Base-by-base conservation (phyloP, 2,329 filamentous ascomycete genomes). In the Aureobasidium sp. region DNA sequence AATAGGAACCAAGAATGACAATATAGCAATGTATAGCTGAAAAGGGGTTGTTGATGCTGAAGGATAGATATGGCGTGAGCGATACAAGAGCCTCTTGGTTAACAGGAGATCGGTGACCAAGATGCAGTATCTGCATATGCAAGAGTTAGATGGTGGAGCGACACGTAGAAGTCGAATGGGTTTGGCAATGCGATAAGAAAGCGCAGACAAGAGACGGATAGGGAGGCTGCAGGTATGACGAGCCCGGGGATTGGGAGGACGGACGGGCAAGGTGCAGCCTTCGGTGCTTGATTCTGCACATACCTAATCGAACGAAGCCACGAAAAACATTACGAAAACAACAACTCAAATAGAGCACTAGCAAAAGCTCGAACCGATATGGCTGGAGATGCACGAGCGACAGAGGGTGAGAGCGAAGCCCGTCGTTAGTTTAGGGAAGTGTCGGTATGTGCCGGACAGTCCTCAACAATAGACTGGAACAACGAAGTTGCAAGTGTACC, bases 391-490 rank as follows among this genome's bases (percentile, higher is more conserved):
- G 57, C 44, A 60, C 56, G 36, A 49, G 55, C 55, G 39, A 48
- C 42, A 31, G 55, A 59, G 36, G 44, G 31, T 39, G 29, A 34
- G 55, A 39, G 44, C 9, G 57, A 51, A 60, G 45, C 25, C 45
- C 29, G 20, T 49, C 57, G 45, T 36, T 52, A 42, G 41, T 60
- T 51, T 27, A 27, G 57, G 57, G 45, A 49, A 42, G 57, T 25
- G 36, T 39, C 56, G 56, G 42, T 49, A 39, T 48, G 14, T 34
- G 29, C 45, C 57, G 55, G 55, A 11, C 34, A 39, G 15, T 37
- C 8, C 55, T 48, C 55, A 48, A 48, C 55, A 29, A 58, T 15
- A 47, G 36, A 20, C 17, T 20, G 53, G 36, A 17, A 57, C 27
- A 2, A 34, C 41, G 17, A 37, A 27, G 17, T 45, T 11, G 48